A percentile compares a stretch with the other conserved stretches of the same genome.
Conservation (phyloP, 768 basidiomycete species). For the Psilocybe sp. region DNA sequence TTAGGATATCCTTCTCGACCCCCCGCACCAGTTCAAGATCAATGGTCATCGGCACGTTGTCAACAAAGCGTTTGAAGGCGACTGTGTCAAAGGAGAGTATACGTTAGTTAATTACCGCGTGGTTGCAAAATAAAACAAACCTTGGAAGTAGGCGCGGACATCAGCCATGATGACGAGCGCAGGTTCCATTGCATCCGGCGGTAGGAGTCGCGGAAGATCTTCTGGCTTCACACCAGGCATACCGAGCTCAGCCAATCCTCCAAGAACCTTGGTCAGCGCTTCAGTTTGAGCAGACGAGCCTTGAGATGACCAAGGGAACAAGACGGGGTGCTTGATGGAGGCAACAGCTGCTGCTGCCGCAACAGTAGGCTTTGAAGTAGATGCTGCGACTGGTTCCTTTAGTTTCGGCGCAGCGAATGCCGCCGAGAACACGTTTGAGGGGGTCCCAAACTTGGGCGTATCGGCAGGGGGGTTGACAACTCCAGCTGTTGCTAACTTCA, state of each 20-base stretch:
- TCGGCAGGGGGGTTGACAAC: too few relatives aligned
- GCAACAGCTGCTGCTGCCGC: too few relatives aligned
- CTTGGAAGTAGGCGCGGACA: conserved; percentile 69
- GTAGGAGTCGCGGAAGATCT: conserved; percentile 46
- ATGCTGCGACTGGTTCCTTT: too few relatives aligned
- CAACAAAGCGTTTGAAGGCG: conserved; percentile 55
- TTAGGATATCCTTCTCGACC: conserved; percentile 41
- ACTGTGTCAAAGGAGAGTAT: conserved; percentile 31
- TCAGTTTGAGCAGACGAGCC: background rate
- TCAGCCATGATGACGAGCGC: conserved; percentile 62
- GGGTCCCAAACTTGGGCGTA: too few relatives aligned
- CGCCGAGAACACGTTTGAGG: too few relatives aligned
- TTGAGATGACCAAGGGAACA: background rate
- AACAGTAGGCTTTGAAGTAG: too few relatives aligned
- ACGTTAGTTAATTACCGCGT: background rate
- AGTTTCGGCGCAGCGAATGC: too few relatives aligned
- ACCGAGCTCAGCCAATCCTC: conserved; percentile 32
- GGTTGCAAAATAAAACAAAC: conserved; percentile 23
- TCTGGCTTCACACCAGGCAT: conserved; percentile 30
- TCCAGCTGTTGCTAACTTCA: too few relatives aligned
- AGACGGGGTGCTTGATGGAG: background rate
- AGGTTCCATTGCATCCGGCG: conserved; percentile 45
- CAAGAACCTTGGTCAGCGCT: conserved; percentile 16
- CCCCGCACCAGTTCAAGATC: conserved; percentile 56
- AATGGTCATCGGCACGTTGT: conserved; percentile 54